A percentile compares a stretch with the other conserved stretches of the same genome.
phyloP scores from a whole-genome alignment of 805 yeast genomes.

The Ogataea thermomethanolica region DNA sequence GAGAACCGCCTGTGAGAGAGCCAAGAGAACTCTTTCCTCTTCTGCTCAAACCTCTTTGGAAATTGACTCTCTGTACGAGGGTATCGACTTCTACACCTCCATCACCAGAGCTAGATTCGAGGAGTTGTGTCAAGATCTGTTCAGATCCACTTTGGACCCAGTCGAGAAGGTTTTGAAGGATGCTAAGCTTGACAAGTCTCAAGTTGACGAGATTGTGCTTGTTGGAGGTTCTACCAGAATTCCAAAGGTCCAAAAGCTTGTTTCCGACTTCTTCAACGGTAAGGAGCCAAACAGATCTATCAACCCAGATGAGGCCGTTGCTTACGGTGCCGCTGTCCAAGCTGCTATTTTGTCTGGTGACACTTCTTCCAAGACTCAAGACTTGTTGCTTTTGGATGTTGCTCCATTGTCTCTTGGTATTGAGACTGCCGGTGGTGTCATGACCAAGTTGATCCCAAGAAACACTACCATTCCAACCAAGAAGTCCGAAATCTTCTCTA shows the following conservation, averaged over 20 bases:
- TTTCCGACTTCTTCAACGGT: slow-evolving; percentile 94
- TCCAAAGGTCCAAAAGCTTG: slow-evolving; percentile 94
- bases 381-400: slow-evolving; percentile 10
- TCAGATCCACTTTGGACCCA: slow-evolving; percentile 91
- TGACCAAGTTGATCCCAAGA: slow-evolving; percentile 14
- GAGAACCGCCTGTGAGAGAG: slow-evolving; percentile 99
- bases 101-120: slow-evolving; percentile 98
- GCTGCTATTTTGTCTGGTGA: slow-evolving; percentile 65
- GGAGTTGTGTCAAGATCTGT: slow-evolving; percentile 88
- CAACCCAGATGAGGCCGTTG: slow-evolving; percentile 99
- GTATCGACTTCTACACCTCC: slow-evolving; percentile 92
- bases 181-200: slow-evolving; percentile 60
- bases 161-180: slow-evolving; percentile 82
- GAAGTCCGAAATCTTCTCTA: slow-evolving; percentile 13
- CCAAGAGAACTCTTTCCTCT: slow-evolving; percentile 96
- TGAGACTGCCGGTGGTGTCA: slow-evolving; percentile 14
- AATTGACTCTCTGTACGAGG: slow-evolving; percentile 91
- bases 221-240: slow-evolving; percentile 99
- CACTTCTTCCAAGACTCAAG: slow-evolving; percentile 13
- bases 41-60: slow-evolving; percentile 95
- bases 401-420: slow-evolving; percentile 14
- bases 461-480: slow-evolving; percentile 13
- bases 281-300: slow-evolving; percentile 95
- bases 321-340: slow-evolving; percentile 99
- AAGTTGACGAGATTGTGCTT: slow-evolving; percentile 86